Evolutionary conservation across 2,329 filamentous ascomycete genomes (phyloP).

Genomic region (Curvularia sp.): DNA sequence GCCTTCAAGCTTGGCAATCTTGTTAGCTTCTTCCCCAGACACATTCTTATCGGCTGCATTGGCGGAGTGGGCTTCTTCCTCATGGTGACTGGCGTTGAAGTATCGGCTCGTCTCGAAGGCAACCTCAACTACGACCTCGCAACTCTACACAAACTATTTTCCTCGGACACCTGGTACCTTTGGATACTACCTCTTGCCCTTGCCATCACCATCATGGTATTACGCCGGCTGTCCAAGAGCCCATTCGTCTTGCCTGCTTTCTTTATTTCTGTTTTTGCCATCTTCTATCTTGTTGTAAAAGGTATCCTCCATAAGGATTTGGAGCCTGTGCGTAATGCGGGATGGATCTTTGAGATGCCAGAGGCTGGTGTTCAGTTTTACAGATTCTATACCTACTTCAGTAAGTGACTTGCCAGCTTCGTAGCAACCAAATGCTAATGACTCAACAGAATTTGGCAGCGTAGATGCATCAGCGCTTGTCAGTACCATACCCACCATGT

Average conservation of each 20-base stretch:
- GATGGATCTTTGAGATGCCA: conserved; percentile 93
- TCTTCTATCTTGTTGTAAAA: conserved; percentile 81
- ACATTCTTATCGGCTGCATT: conserved; percentile 96
- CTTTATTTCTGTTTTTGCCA: conserved; percentile 77
- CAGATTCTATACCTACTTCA: conserved; percentile 95
- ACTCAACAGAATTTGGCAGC: conserved; percentile 71
- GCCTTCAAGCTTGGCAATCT: conserved; percentile 86
- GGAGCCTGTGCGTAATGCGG: conserved; percentile 69
- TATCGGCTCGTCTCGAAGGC: conserved; percentile 86
- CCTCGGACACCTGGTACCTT: conserved; percentile 75
- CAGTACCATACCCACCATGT: conserved; percentile 91
- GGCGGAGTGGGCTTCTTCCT: conserved; percentile 97
- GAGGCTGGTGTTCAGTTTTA: conserved; percentile 90
- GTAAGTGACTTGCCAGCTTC: conserved; percentile 59
- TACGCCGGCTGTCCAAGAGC: conserved; percentile 77
- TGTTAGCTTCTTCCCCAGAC: conserved; percentile 94
- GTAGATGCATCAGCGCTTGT: conserved; percentile 83
- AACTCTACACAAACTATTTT: conserved; percentile 77
- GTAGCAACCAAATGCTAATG: conserved; percentile 8
- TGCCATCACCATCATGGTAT: conserved; percentile 75
- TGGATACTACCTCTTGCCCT: conserved; percentile 83
- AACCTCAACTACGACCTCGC: conserved; percentile 80
- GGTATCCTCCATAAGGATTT: conserved; percentile 72
- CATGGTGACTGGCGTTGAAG: conserved; percentile 88
- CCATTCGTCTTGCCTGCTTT: conserved; percentile 87